Base-by-base conservation (phyloP, 1,139 yeast species). In the Geotrichum histeridarum region DNA sequence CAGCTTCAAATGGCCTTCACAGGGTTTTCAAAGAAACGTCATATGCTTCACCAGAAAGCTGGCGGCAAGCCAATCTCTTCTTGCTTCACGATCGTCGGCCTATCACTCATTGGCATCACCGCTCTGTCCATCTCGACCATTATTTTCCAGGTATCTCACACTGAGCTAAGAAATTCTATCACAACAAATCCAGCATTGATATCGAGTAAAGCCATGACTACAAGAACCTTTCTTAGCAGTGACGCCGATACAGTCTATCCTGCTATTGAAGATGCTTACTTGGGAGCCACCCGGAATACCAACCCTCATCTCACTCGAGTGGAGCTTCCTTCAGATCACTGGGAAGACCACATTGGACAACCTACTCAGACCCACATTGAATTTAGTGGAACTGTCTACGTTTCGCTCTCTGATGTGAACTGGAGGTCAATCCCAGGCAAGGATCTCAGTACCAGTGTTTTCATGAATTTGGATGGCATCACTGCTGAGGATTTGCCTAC, bases 111-210 rank as follows among this genome's bases (percentile, higher is more conserved):
- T 5, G 57, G 57, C 32, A 49, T 54, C 11, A 39, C 36, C 6
- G 48, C 49, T 18, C 33, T 44, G 22, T 48, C 48, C 27, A 42
- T 54, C 17, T 51, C 57, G 1, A 51, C 57, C 2, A 47, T 51
- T 11, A 51, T 54, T 8, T 54, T 43, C 31, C 57, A 54, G 38
- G 42, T 47, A 12, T 54, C 57, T 3, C 33, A 37, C 11, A 52
- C 54, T 3, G 39, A 43, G 11, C 49, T 54, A n/a, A 35, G 35
- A 11, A 37, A 48, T 41, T 33, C 55, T 4, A 22, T 36, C 8
- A 18, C 49, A 11, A 9, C 30, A 1, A 36, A 46, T 22, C 48
- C 54, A 12, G 35, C 33, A 1, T 12, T 51, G 30, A 12, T 42
- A 8, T 27, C 32, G 8, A 9, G 5, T 18, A 1, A n/a, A 7